Evolutionary conservation across 129 eudicot species (phyloP).

Genomic region (Centella asiatica): DNA sequence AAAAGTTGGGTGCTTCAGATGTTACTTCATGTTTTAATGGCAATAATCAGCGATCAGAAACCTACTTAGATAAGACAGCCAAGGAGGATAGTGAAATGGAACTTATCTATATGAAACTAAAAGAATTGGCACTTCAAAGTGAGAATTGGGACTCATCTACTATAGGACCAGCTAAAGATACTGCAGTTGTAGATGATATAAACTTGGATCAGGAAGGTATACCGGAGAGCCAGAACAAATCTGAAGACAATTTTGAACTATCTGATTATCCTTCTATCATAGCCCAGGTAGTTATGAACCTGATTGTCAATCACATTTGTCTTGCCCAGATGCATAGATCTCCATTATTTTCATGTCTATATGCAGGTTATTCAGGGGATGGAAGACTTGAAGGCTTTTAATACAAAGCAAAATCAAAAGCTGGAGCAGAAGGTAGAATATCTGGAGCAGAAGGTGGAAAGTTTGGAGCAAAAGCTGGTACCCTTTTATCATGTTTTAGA

Average conservation of each 20-base stretch:
- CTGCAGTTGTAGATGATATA: conserved; percentile 12
- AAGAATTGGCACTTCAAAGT: conserved; percentile 37
- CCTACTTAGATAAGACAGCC: conserved; percentile 9
- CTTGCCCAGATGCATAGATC: not conserved
- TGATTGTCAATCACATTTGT: not conserved
- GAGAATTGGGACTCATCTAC: conserved; percentile 16
- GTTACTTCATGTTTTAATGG: conserved; percentile 15
- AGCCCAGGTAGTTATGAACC: conserved; percentile 47
- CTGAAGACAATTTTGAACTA: conserved; percentile 24
- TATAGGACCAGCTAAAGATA: conserved; percentile 14
- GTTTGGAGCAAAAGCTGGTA: conserved; percentile 67
- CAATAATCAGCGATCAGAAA: conserved; percentile 14
- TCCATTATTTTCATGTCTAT: not conserved
- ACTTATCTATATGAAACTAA: conserved; percentile 43
- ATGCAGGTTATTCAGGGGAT: conserved; percentile 44
- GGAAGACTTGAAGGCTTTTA: conserved; percentile 49
- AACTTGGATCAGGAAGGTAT: conserved; percentile 15
- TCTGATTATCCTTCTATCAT: conserved; percentile 25
- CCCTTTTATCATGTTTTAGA: conserved; percentile 4
- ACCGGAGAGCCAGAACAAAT: conserved; percentile 1
- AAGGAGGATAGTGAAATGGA: conserved; percentile 35
- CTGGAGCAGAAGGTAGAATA: conserved; percentile 23
- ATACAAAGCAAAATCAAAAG: conserved; percentile 32
- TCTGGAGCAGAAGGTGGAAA: conserved; percentile 39
- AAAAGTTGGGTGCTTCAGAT: conserved; percentile 17